phyloP scores from a whole-genome alignment of 2,329 filamentous ascomycete species.

The Westerdykella aurantiaca region DNA sequence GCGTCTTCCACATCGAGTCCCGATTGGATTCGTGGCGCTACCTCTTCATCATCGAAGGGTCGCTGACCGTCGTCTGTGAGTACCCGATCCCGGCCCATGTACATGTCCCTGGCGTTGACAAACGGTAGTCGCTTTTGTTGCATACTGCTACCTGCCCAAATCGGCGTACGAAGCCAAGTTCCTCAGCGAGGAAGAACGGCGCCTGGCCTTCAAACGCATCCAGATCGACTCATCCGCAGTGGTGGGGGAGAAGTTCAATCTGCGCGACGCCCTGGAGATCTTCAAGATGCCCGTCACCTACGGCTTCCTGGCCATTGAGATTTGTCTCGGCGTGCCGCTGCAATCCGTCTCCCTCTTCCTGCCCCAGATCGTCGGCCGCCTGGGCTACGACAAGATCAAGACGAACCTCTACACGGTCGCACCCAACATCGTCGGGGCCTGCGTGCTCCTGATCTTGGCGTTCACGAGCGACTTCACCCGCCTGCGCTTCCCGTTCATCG shows the following conservation, averaged over 20 bases:
- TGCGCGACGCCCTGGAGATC: conserved; percentile 49
- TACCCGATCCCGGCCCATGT: background rate
- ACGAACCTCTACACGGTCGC: conserved; percentile 80
- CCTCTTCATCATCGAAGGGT: conserved; percentile 58
- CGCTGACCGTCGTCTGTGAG: conserved; percentile 51
- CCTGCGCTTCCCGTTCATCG: conserved; percentile 69
- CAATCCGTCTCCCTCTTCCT: conserved; percentile 54
- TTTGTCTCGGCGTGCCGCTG: conserved; percentile 55
- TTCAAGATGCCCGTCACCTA: conserved; percentile 52
- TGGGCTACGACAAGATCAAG: conserved; percentile 53
- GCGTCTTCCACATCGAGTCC: conserved; percentile 53
- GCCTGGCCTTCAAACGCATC: conserved; percentile 66
- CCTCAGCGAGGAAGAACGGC: conserved; percentile 59
- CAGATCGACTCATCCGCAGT: conserved; percentile 66
- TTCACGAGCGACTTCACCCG: conserved; percentile 63
- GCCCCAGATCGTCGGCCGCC: conserved; percentile 51
- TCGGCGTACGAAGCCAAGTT: conserved; percentile 61
- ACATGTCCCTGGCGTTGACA: too few relatives aligned
- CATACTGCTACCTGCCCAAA: conserved; percentile 63
- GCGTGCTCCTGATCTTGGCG: conserved; percentile 65
- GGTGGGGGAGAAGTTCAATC: conserved; percentile 52
- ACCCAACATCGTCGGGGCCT: conserved; percentile 68
- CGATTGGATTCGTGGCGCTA: conserved; percentile 57
- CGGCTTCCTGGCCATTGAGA: conserved; percentile 51
- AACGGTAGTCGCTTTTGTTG: conserved; percentile 48